Percentiles rank a stretch among this genome's conserved stretches.
Evolutionary conservation across 768 basidiomycete genomes (phyloP).

Genomic region (Macrolepiota dolichaula): DNA sequence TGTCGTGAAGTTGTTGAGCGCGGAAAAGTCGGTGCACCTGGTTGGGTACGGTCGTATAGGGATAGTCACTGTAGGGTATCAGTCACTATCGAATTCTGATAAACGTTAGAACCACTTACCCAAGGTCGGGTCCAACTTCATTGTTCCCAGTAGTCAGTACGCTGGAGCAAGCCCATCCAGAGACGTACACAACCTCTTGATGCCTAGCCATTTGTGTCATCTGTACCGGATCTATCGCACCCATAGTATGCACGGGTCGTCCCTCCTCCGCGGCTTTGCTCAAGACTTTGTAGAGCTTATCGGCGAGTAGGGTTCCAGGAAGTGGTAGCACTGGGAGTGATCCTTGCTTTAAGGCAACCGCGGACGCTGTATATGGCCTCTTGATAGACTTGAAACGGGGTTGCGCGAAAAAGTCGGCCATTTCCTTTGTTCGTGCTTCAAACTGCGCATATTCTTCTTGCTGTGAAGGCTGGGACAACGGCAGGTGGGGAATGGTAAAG

Average conservation of each 20-base stretch:
- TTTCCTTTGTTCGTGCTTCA: slow-evolving; percentile 54
- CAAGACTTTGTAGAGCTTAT: slow-evolving; percentile 79
- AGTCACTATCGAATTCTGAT: not conserved
- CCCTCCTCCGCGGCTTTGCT: slow-evolving; percentile 57
- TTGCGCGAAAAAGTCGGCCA: slow-evolving; percentile 70
- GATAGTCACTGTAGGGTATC: slow-evolving; percentile 68
- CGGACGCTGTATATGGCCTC: slow-evolving; percentile 76
- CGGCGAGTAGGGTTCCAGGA: slow-evolving; percentile 73
- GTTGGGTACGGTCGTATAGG: slow-evolving; percentile 95
- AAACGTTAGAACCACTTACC: slow-evolving; percentile 46
- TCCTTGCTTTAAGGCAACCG: slow-evolving; percentile 88
- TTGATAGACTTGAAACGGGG: slow-evolving; percentile 72
- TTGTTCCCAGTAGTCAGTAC: slow-evolving; percentile 87
- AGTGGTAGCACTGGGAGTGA: slow-evolving; percentile 76
- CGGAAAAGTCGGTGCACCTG: slow-evolving; percentile 91
- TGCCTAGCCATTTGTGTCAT: slow-evolving; percentile 92
- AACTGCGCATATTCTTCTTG: slow-evolving; percentile 59
- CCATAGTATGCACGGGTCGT: slow-evolving; percentile 84
- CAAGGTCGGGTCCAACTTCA: slow-evolving; percentile 90
- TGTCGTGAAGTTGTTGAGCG: slow-evolving; percentile 90
- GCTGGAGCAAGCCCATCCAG: slow-evolving; percentile 88
- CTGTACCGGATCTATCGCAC: slow-evolving; percentile 90
- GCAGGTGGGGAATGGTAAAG: slow-evolving; percentile 37
- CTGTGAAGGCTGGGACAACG: slow-evolving; percentile 54
- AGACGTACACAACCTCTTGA: slow-evolving; percentile 88